Evolutionary conservation across 352 stramenopile species (phyloP), one percentile per base, ranked within the genome.

Genomic region (Globisporangium iwayamae): DNA sequence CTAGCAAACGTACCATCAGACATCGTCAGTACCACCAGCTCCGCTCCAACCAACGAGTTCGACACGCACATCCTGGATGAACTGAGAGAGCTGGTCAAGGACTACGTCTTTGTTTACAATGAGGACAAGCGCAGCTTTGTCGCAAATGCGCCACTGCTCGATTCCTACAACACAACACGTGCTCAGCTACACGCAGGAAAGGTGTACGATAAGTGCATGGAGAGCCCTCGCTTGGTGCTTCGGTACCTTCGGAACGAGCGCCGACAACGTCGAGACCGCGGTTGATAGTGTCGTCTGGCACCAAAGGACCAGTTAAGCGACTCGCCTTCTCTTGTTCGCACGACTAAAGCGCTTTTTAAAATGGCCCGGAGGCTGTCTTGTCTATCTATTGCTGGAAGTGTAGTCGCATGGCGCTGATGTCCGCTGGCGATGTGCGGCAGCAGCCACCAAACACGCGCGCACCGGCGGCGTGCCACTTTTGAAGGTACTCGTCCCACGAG

Each of bases 371-470:
- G 28, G 5, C 2, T 32, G 32, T 51, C 41, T 68, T 65, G 38
- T 71, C 2, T 32, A 20, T 51, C 41, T 68, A 69, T 46, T 71
- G 39, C 28, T 68, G 13, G 14, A 92, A 90, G 62, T 76, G 83
- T 43, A 75, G 65, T 58, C 78, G 83, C 62, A 92, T 87, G 45
- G 67, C 64, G 55, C 76, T 63, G 63, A 96, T 92, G 62, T 91
- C 84, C 45, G 78, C 67, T 18, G 87, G 85, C 0, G 80, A 77
- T 18, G 87, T 96, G 38, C 87, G 81, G 76, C 87, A 96, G 71
- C 87, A 96, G 47, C 85, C 87, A 9, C 87, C 87, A 56, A 96
- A 88, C 61, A 94, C 81, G 39, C 80, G 79, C 20, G 83, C 87
- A 34, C 85, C 87, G 14, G 81, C 82, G 41, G 79, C 72, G 53